Evolutionary conservation across 148 eudicot species (phyloP), one percentile per base, ranked within the genome.

Genomic region (Linanthus parryae): DNA sequence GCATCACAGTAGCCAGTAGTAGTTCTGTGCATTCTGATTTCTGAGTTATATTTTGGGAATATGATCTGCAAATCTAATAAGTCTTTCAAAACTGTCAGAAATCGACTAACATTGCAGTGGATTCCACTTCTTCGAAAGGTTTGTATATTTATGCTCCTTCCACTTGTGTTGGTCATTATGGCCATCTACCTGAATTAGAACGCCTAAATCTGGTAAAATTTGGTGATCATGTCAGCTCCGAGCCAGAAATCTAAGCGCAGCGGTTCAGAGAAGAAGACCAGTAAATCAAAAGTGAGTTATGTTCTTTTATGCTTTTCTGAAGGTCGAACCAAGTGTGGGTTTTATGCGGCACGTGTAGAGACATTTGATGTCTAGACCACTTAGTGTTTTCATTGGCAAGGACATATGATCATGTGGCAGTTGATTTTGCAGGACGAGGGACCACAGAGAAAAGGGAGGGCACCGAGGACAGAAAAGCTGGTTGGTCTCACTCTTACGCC

Each of bases 11-110:
- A n/a, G n/a, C n/a, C n/a, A n/a, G n/a, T n/a, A n/a, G n/a, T n/a
- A n/a, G n/a, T n/a, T n/a, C n/a, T n/a, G n/a, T n/a, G n/a, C n/a
- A n/a, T n/a, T n/a, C n/a, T n/a, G n/a, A n/a, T n/a, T n/a, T n/a
- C n/a, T n/a, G n/a, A n/a, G n/a, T n/a, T n/a, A n/a, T n/a, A 8
- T 18, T 50, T 47, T 54, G 5, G 27, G 52, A 29, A 8, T 45
- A 25, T 34, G 25, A 61, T 27, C 49, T 21, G 7, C 22, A 54
- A 39, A 15, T 41, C 37, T 44, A 7, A 44, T 35, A 16, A 45
- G 27, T 15, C 27, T 62, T 36, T 44, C 26, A 29, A 41, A 35
- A n/a, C n/a, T 72, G 68, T 62, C 81, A 76, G 77, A 68, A 41
- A 53, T 18, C 50, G 23, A 50, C 71, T 10, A 62, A 62, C 57